These are phyloP conservation scores for Hanseniaspora taiwanica DNA, from an alignment of 805 yeast species.

Conservation along the genomic window DNA sequence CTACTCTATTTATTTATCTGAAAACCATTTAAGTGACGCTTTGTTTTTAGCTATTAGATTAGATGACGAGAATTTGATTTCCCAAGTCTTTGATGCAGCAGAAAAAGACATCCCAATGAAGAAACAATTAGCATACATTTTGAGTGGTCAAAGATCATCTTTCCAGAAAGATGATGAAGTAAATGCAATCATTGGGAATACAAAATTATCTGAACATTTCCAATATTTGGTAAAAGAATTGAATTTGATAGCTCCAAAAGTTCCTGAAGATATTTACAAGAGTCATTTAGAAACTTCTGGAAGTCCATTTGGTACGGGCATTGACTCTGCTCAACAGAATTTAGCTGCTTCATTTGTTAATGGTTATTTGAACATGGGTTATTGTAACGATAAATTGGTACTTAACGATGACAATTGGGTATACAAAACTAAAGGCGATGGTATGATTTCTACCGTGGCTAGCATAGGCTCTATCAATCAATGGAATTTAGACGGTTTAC, in stretches of 20 bases:
- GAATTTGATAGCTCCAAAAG: slow-evolving; percentile 77
- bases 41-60: slow-evolving; percentile 77
- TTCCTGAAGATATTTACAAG: slow-evolving; percentile 90
- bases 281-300: slow-evolving; percentile 68
- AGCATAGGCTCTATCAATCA: slow-evolving; percentile 79
- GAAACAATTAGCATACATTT: slow-evolving; percentile 81
- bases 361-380: slow-evolving; percentile 83
- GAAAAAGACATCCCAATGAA: slow-evolving; percentile 51
- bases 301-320: slow-evolving; percentile 36
- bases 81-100: slow-evolving; percentile 72
- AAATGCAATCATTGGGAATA: slow-evolving; percentile 75
- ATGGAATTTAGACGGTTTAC: slow-evolving; percentile 91
- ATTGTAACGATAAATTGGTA: slow-evolving; percentile 69
- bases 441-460: slow-evolving; percentile 87
- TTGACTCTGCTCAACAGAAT: slow-evolving; percentile 91
- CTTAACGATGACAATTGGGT: slow-evolving; percentile 78
- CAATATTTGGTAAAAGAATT: slow-evolving; percentile 73
- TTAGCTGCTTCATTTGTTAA: slow-evolving; percentile 92
- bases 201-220: slow-evolving; percentile 65
- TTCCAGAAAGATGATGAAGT: slow-evolving; percentile 55
- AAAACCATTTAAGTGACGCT: slow-evolving; percentile 79
- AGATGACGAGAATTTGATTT: slow-evolving; percentile 67
- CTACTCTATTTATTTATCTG: slow-evolving; percentile 65
- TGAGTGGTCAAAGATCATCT: slow-evolving; percentile 69
- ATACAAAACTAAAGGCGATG: slow-evolving; percentile 80